Conservation (phyloP, 495 filamentous ascomycete genomes). For the Halenospora varia region DNA sequence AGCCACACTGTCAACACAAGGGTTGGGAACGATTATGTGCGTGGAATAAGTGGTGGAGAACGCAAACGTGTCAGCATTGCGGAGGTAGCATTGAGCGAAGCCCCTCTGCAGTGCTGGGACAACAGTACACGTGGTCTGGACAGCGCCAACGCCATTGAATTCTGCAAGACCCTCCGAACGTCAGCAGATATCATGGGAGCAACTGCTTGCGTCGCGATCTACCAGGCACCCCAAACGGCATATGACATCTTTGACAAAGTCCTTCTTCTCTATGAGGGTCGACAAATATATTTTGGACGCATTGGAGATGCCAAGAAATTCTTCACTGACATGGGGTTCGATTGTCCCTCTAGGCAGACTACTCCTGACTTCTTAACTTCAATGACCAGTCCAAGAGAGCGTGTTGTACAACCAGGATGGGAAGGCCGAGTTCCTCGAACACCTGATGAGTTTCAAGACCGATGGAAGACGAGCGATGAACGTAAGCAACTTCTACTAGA, state of each 20-base stretch:
- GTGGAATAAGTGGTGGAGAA: constrained; percentile 79
- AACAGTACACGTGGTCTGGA: constrained; percentile 50
- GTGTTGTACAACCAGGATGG: constrained; percentile 53
- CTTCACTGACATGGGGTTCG: constrained; percentile 55
- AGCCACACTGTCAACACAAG: constrained; percentile 69
- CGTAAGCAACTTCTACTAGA: constrained; percentile 57
- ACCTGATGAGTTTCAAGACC: constrained; percentile 49
- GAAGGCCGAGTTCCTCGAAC: constrained; percentile 58
- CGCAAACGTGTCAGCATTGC: constrained; percentile 78
- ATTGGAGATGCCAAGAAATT: constrained; percentile 52
- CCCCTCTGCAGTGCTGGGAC: constrained; percentile 53
- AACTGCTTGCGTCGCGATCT: constrained; percentile 48
- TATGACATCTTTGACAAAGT: constrained; percentile 60
- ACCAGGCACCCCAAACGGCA: constrained; percentile 24
- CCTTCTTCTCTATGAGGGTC: constrained; percentile 59
- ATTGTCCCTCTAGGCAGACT: constrained; percentile 51
- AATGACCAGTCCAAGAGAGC: constrained; percentile 44
- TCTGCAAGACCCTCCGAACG: constrained; percentile 38
- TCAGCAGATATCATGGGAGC: constrained; percentile 39
- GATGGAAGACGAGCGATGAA: constrained; percentile 46
- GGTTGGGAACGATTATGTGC: constrained; percentile 73
- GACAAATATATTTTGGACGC: constrained; percentile 63
- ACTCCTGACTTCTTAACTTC: constrained; percentile 66
- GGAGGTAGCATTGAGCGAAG: constrained; percentile 59
- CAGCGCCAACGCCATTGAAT: constrained; percentile 41